Conservation (phyloP, 768 basidiomycete species). For the Lactarius psammicola region DNA sequence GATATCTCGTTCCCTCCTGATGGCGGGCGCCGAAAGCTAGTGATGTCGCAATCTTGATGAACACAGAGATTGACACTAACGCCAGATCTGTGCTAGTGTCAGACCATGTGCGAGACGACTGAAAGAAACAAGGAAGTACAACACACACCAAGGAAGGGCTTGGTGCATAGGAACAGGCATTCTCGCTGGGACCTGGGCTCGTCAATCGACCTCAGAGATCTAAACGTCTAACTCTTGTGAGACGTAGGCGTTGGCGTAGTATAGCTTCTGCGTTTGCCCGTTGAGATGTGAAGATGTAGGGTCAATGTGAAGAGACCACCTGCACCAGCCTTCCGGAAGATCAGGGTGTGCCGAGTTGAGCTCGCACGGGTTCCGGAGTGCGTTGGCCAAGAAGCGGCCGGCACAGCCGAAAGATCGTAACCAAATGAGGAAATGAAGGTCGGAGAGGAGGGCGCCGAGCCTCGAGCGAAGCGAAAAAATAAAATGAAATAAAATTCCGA, state of each 20-base stretch:
- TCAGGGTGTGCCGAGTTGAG: not conserved
- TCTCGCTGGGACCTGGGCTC: not conserved
- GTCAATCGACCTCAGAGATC: slow-evolving; percentile 1
- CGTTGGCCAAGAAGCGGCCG: slow-evolving; percentile 8
- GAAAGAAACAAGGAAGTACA: slow-evolving; percentile 24
- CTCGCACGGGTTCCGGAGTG: not conserved
- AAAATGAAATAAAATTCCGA: not conserved
- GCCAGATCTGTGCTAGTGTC: slow-evolving; percentile 81
- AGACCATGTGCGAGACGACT: slow-evolving; percentile 45
- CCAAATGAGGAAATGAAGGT: not conserved
- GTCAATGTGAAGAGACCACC: not conserved
- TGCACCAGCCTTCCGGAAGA: not conserved
- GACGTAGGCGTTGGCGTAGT: not conserved
- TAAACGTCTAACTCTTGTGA: not conserved
- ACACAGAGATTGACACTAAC: not conserved
- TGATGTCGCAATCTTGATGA: slow-evolving; percentile 13
- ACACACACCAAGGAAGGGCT: slow-evolving; percentile 20
- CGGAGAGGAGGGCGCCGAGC: slow-evolving; percentile 16
- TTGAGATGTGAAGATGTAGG: not conserved
- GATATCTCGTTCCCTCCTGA: slow-evolving; percentile 10
- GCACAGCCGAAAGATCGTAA: slow-evolving; percentile 5
- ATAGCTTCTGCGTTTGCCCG: not conserved
- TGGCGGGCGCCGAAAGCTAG: slow-evolving; percentile 12
- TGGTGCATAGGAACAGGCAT: slow-evolving; percentile 13
- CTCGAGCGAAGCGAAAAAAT: slow-evolving; percentile 1